Base-by-base conservation (phyloP, 2,329 filamentous ascomycete genomes). In the Hymenoscyphus repandus region DNA sequence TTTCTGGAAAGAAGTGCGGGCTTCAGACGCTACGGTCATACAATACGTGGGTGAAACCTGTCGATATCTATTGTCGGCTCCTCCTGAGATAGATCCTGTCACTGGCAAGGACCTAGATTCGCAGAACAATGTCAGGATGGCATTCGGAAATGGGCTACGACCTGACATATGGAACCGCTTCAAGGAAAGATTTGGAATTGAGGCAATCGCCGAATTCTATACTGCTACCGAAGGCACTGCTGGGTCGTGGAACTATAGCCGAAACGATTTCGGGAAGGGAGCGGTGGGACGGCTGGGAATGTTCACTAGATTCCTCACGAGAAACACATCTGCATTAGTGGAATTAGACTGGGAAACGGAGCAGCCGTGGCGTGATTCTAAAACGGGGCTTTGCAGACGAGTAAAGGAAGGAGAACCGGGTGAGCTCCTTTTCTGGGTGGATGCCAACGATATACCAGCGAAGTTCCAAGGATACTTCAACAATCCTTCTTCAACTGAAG, bases 21-120 rank as follows among this genome's bases (percentile, higher is more conserved):
- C 78, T 40, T 79, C 78, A 44, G 72, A 84, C 7, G 85, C 89
- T 17, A 93, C 87, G 1, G 76, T 83, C 3, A 85, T 95, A 54
- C 89, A 95, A 65, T 95, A 95, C 64, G 90, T 95, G 12, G 90
- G 90, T 47, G 90, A 95, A 68, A 92, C 88, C 0, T 85, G 89
- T 57, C 84, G 90, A 5, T 95, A 95, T 66, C 77, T 95, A 3
- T 75, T 95, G 10, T 77, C 86, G 0, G 80, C 82, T 0, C 71
- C 85, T 2, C 74, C 80, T 0, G 75, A 85, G 49, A 67, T 74
- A 22, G 83, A 90, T 58, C 75, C 83, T 0, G 66, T 65, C 6
- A 88, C 83, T 0, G 83, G 84, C 17, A 79, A 85, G 62, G 75
- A 79, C 54, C 73, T 90, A 33, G 90, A 95, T 68, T 79, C 76